Conservation (phyloP, 2,329 filamentous ascomycete genomes). For the Cucurbitaria berberidis region DNA sequence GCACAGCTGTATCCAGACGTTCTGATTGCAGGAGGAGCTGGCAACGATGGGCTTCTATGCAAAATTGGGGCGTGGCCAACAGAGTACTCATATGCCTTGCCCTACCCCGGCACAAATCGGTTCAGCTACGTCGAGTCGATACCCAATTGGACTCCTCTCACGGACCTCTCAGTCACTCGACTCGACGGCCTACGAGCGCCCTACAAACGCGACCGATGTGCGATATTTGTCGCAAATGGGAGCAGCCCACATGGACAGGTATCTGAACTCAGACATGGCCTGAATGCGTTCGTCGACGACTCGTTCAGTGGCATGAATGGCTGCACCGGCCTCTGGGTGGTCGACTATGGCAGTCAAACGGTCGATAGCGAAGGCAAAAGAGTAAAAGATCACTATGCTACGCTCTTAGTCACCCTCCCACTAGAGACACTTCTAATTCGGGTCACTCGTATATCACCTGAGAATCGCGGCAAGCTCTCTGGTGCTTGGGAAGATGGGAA, state of each 20-base stretch:
- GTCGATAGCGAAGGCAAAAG: constrained; percentile 35
- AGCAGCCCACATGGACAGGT: constrained; percentile 52
- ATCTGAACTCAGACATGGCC: constrained; percentile 52
- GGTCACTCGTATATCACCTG: constrained; percentile 29
- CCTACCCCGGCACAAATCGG: constrained; percentile 53
- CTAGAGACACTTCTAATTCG: constrained; percentile 39
- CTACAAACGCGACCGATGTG: constrained; percentile 29
- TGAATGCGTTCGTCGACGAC: constrained; percentile 47
- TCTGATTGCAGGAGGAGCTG: constrained; percentile 79
- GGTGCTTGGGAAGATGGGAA: constrained; percentile 31
- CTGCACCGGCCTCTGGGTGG: constrained; percentile 47
- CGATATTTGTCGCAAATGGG: constrained; percentile 52
- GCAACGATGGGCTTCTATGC: constrained; percentile 78
- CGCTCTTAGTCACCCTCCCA: constrained; percentile 48
- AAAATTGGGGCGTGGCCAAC: constrained; percentile 60
- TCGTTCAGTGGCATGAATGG: constrained; percentile 40
- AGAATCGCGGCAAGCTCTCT: constrained; percentile 22
- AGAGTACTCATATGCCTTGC: constrained; percentile 59
- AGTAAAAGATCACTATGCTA: constrained; percentile 37
- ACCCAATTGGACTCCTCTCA: constrained; percentile 64
- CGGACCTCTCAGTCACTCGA: constrained; percentile 53
- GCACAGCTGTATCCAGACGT: constrained; percentile 71
- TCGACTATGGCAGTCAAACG: constrained; percentile 39
- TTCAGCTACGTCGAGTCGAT: constrained; percentile 64
- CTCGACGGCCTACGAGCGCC: constrained; percentile 26